A percentile compares a stretch with the other conserved stretches of the same genome.
These are phyloP conservation scores for Rhizopogon hawkerae DNA, from an alignment of 1,284 basidiomycete species.

Conservation along the genomic window DNA sequence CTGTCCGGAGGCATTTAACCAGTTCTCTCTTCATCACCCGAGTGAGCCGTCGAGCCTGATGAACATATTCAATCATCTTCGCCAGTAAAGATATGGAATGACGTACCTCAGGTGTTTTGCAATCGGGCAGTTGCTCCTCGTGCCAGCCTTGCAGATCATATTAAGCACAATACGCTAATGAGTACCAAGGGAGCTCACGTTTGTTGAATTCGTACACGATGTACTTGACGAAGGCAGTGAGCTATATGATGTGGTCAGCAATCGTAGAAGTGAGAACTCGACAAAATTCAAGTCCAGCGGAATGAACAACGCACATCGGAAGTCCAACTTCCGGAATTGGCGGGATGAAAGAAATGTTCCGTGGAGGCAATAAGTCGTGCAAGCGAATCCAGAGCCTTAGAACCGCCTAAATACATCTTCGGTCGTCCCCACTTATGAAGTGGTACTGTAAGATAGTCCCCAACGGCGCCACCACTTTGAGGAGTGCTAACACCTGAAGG, in stretches of 20 bases:
- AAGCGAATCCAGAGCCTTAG: slow-evolving; percentile 80
- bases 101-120: slow-evolving; percentile 69
- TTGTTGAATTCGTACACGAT: slow-evolving; percentile 85
- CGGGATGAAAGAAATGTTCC: slow-evolving; percentile 84
- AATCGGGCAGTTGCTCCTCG: slow-evolving; percentile 72
- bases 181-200: slow-evolving; percentile 34
- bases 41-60: slow-evolving; percentile 68
- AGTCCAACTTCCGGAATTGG: slow-evolving; percentile 67
- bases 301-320: slow-evolving; percentile 26
- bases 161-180: neutral
- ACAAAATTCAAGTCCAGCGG: neutral
- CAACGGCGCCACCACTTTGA: slow-evolving; percentile 19
- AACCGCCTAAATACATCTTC: slow-evolving; percentile 68
- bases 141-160: slow-evolving; percentile 52
- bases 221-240: slow-evolving; percentile 80
- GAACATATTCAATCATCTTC: slow-evolving; percentile 6
- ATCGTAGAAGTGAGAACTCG: neutral
- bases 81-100: slow-evolving; percentile 1
- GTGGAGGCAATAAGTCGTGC: slow-evolving; percentile 80
- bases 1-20: slow-evolving; percentile 75
- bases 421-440: slow-evolving; percentile 31
- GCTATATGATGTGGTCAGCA: slow-evolving; percentile 27
- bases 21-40: slow-evolving; percentile 77
- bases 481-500: slow-evolving; percentile 42
- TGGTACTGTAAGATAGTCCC: slow-evolving; percentile 56